Base-by-base conservation (phyloP, 1,284 basidiomycete genomes). In the Rhodotorula sp. region DNA sequence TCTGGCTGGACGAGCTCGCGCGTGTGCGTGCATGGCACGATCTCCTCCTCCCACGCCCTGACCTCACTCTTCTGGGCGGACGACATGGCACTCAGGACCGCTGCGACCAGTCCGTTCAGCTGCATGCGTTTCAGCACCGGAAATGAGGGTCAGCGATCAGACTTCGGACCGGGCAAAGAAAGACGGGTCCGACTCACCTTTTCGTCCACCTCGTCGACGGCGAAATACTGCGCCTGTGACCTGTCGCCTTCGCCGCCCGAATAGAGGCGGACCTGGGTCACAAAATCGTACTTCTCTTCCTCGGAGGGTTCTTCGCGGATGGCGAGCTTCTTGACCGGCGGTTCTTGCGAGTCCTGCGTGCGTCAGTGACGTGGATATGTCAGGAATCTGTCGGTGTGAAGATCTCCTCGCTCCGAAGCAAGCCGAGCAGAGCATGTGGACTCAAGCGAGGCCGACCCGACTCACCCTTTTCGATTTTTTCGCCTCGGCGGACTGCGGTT, bases 41-140 rank as follows among this genome's bases (percentile, higher is more conserved):
- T 89, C 79, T 98, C 95, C 81, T 98, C 94, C 79, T 96, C 93
- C 95, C 96, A 99, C 3, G 95, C 91, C 81, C 97, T 91, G 68
- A 99, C 91, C 79, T 98, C 94, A 1, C 89, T 91, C 78, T 94
- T 90, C 64, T 93, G 90, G 0, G 92, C 89, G 0, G 93, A 95
- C 0, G 93, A 93, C 76, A 93, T 84, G 1, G 93, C 88, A 3
- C 85, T 84, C 87, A 96, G 89, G 67, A 96, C 85, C 0, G 86
- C 88, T n/a, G 87, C 83, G 6, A 88, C 83, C 17, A 94, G 83
- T 0, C 83, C 78, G 66, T 86, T 74, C 22, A 82, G 74, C 78
- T 79, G 65, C 5, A 15, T 12, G 14, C 37, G 37, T 42, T 0
- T 1, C 42, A 1, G 20, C 14, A 33, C 45, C 14, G 24, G 3